Base-by-base conservation (phyloP, 768 basidiomycete genomes). In the Obba rivulosa region DNA sequence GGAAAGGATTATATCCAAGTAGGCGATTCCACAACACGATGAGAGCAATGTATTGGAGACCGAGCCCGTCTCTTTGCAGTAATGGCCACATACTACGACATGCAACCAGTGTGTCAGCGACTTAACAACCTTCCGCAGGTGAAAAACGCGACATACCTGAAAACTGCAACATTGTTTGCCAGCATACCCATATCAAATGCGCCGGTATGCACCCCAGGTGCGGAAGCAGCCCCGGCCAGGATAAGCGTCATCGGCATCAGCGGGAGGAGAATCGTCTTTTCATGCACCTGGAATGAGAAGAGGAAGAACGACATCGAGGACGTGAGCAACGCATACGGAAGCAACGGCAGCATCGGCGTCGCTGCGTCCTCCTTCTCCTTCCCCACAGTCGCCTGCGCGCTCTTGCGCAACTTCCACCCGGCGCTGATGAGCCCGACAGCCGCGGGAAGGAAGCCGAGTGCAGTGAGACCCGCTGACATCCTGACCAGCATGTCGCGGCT, bases 221-320 rank as follows among this genome's bases (percentile, higher is more conserved):
- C 74, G 2, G 73, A 54, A 0, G 64, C 53, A 3, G 72, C 63
- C 3, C 71, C 72, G 4, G 76, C 84, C 45, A 94, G 72, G 14
- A 94, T 72, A 16, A 97, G 72, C 0, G 85, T 89, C 23, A 93
- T 70, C 0, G 94, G 94, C 54, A 97, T 65, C 18, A 98, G 72
- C 3, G 93, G 92, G 1, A 97, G 61, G 16, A 96, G 62, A 35
- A 97, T 88, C 3, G 86, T 85, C 72, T 96, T 97, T 66, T 97
- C 94, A 65, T 96, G 94, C 34, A 94, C 93, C 60, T 96, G 93
- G 66, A 95, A 95, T 5, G 92, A 93, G 71, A 95, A 94, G 25
- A 97, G 72, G 70, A 95, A 97, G 76, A 97, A 96, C 8, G 92
- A 87, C 73, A 97, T 78, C 0, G 89, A 87, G 1, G 81, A 83